Conservation (phyloP, 352 stramenopile species). For the Pythium dissotocum region DNA sequence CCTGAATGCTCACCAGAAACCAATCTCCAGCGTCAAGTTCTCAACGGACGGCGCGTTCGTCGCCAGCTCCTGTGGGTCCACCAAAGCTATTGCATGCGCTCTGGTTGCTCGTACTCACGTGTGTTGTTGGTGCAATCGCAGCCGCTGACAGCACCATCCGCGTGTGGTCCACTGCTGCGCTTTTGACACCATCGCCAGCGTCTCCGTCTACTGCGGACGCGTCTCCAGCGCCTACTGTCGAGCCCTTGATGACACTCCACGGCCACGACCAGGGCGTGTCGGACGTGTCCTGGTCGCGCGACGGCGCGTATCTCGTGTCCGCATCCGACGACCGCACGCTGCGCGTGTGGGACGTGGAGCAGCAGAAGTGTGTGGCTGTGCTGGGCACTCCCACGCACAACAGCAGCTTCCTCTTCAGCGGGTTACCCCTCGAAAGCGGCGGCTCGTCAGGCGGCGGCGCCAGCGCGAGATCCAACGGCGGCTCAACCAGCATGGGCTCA, state of each 20-base stretch:
- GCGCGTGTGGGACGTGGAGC: constrained; percentile 94
- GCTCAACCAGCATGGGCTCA: background rate
- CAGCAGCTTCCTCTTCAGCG: constrained; percentile 35
- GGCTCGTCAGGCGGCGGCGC: background rate
- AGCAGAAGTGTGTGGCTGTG: constrained; percentile 63
- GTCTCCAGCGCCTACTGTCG: background rate
- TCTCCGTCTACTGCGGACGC: background rate
- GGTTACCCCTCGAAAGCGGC: constrained; percentile 28
- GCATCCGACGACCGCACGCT: constrained; percentile 96
- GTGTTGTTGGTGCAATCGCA: constrained; percentile 19
- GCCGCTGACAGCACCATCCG: constrained; percentile 77
- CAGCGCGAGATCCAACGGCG: constrained; percentile 11
- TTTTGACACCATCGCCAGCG: constrained; percentile 14
- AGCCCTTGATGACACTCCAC: constrained; percentile 47
- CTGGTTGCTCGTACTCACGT: constrained; percentile 4
- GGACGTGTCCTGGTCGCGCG: constrained; percentile 90
- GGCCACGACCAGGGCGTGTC: constrained; percentile 95
- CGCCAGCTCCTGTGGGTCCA: constrained; percentile 52
- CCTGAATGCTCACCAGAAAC: constrained; percentile 53
- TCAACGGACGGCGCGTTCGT: constrained; percentile 49
- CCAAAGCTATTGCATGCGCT: background rate
- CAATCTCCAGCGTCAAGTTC: constrained; percentile 81
- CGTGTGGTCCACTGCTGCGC: constrained; percentile 54
- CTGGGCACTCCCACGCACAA: constrained; percentile 56
- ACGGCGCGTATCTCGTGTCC: constrained; percentile 88